These are phyloP conservation scores for Fusarium vanettenii DNA, from an alignment of 2,329 filamentous ascomycete species.

Conservation along the genomic window DNA sequence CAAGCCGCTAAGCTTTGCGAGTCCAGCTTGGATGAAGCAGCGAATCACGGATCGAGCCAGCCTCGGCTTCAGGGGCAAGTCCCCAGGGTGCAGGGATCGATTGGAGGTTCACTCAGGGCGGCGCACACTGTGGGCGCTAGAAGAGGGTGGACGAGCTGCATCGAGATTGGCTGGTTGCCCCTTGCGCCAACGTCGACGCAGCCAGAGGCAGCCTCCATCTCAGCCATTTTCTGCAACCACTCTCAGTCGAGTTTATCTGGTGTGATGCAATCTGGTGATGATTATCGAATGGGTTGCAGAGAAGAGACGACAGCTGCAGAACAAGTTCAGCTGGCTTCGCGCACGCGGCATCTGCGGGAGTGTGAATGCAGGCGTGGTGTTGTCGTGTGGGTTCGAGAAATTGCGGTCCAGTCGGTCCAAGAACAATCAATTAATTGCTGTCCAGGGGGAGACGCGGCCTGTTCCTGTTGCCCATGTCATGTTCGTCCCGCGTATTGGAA, in stretches of 20 bases:
- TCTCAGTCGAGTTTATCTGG: not conserved
- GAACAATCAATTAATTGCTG: slow-evolving; percentile 39
- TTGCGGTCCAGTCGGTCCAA: slow-evolving; percentile 36
- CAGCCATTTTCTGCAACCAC: slow-evolving; percentile 8
- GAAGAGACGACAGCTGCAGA: not conserved
- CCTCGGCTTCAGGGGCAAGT: slow-evolving; percentile 39
- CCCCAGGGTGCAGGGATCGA: slow-evolving; percentile 16
- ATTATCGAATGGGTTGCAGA: not conserved
- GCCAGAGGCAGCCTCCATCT: slow-evolving; percentile 23
- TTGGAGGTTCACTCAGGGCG: slow-evolving; percentile 8
- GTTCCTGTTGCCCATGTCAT: slow-evolving; percentile 27
- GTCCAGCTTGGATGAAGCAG: slow-evolving; percentile 3
- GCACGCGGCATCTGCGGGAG: not conserved
- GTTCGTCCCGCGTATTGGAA: slow-evolving; percentile 27
- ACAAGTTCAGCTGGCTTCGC: not conserved
- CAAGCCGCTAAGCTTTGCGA: slow-evolving; percentile 36
- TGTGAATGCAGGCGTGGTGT: slow-evolving; percentile 23
- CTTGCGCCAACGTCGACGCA: slow-evolving; percentile 14
- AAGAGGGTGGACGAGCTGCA: slow-evolving; percentile 22
- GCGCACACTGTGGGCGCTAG: slow-evolving; percentile 24
- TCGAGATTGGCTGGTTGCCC: slow-evolving; percentile 39
- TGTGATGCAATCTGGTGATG: not conserved
- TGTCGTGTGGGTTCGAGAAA: slow-evolving; percentile 40
- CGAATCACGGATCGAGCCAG: slow-evolving; percentile 32
- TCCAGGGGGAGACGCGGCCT: slow-evolving; percentile 37